phyloP scores from a whole-genome alignment of 768 basidiomycete genomes.

The Crassisporium funariophilum region DNA sequence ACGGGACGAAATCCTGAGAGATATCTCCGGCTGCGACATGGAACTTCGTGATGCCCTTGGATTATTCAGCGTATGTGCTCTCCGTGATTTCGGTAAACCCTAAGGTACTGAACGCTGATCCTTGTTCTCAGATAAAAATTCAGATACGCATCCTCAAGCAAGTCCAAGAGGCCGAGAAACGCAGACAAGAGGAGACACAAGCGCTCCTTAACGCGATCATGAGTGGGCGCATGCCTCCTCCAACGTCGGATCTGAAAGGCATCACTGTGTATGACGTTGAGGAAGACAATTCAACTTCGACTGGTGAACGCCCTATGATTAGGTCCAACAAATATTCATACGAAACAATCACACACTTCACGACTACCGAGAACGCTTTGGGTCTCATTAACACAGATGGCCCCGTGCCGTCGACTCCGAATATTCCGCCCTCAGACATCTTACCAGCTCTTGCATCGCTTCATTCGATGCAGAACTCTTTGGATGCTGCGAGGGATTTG shows the following conservation, averaged over 20 bases:
- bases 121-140: constrained; percentile 28
- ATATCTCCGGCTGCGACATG: constrained; percentile 54
- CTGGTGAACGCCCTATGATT: constrained; percentile 8
- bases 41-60: constrained; percentile 57
- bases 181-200: constrained; percentile 41
- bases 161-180: constrained; percentile 47
- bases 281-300: constrained; percentile 6
- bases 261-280: constrained; percentile 11
- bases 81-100: neutral
- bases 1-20: constrained; percentile 64
- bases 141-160: constrained; percentile 54
- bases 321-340: constrained; percentile 9
- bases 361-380: constrained; percentile 22
- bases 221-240: constrained; percentile 8
- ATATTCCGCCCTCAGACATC: constrained; percentile 11
- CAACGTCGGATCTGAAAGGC: constrained; percentile 7
- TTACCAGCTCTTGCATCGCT: constrained; percentile 25
- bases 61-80: constrained; percentile 52
- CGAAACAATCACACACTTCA: constrained; percentile 18
- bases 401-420: constrained; percentile 4
- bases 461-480: constrained; percentile 31
- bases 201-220: constrained; percentile 33
- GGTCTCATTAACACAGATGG: constrained; percentile 17
- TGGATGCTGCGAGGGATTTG: constrained; percentile 54
- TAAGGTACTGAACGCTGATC: neutral